Evolutionary conservation across 2,329 filamentous ascomycete species (phyloP), one percentile per base, ranked within the genome.

Genomic region (Colletotrichum phormii): DNA sequence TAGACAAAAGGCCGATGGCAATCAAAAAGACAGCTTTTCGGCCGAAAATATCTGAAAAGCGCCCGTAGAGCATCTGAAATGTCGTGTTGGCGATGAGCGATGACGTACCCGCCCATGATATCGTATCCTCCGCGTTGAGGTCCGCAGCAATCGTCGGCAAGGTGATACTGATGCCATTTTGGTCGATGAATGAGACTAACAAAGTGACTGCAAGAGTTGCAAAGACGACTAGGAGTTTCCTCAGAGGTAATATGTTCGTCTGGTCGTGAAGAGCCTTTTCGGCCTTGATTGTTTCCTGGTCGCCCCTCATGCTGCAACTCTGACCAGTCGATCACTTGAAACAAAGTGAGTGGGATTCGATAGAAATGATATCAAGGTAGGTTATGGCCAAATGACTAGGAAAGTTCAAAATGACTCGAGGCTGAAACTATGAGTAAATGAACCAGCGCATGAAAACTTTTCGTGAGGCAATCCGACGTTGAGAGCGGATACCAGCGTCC

Each of bases 11-110:
- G 0, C 82, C 82, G 8, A 91, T 79, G 1, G 88, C 87, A 1
- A 83, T 84, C 3, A 92, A 77, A 64, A 89, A 88, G 7, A 92
- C 84, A 8, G 86, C 83, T 78, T 92, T 92, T 22, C 90, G 85
- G 24, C 89, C 89, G 63, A 91, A 86, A 1, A 91, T 87, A 78
- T 92, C 89, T 0, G 89, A 91, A 3, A 91, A 76, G 3, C 89
- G 85, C 24, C 90, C 90, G 77, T 92, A 92, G 0, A 93, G 84
- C 72, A 92, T 89, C 75, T 91, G 90, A 75, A 92, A 92, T 42
- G 89, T 87, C 0, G 91, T 92, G 71, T 88, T 89, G 35, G 87
- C 87, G 58, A 90, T 86, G 57, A 90, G 79, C 4, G 85, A 84
- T 9, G 86, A 85, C 0, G 87, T 89, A 7, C 86, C 87, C 1